Percentiles rank a stretch among this genome's conserved stretches.
phyloP scores from a whole-genome alignment of 768 basidiomycete species.

The Lactarius trivialis region DNA sequence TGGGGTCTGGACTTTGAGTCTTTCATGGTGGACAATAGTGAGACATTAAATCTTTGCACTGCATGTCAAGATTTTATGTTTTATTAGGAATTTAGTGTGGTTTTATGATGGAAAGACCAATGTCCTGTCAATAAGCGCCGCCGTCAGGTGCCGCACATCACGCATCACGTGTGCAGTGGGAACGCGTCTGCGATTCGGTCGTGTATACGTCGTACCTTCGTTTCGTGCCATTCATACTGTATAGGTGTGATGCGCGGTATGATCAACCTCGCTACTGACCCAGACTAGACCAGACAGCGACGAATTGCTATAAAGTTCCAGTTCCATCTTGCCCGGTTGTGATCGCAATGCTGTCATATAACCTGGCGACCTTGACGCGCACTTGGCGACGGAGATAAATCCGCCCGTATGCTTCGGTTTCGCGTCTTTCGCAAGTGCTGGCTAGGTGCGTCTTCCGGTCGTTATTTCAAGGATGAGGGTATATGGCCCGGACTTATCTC shows the following conservation, averaged over 20 bases:
- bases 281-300: background rate
- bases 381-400: background rate
- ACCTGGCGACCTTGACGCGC: background rate
- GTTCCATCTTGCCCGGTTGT: background rate
- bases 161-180: too few relatives aligned
- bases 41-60: too few relatives aligned
- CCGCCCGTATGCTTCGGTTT: conserved; percentile 13
- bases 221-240: background rate
- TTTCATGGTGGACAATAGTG: too few relatives aligned
- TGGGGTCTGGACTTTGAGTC: too few relatives aligned
- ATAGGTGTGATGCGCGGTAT: background rate
- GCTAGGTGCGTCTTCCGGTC: conserved; percentile 9
- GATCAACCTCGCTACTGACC: background rate
- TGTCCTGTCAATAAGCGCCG: too few relatives aligned
- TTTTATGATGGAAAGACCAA: too few relatives aligned
- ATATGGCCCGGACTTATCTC: background rate
- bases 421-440: conserved; percentile 23
- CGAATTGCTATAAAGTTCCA: background rate
- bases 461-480: background rate
- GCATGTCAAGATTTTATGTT: too few relatives aligned
- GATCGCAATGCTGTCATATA: background rate
- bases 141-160: too few relatives aligned
- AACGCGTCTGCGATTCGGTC: too few relatives aligned
- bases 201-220: too few relatives aligned
- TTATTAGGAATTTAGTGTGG: too few relatives aligned